A percentile compares a stretch with the other conserved stretches of the same genome.
Evolutionary conservation across 2,329 filamentous ascomycete species (phyloP).

Genomic region (Exophiala oligosperma): DNA sequence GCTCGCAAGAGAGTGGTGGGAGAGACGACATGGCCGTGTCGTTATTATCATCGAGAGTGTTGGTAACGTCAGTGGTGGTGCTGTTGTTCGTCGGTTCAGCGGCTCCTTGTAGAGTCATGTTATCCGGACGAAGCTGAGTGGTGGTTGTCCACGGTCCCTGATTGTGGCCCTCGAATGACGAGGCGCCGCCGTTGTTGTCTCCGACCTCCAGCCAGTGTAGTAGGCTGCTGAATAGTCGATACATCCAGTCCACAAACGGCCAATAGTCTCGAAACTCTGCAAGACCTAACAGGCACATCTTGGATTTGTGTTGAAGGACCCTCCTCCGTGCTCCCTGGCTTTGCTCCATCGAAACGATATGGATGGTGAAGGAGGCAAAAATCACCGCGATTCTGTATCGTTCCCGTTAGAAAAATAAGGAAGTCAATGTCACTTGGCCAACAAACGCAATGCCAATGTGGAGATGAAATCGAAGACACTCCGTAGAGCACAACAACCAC

Average conservation of each 20-base stretch:
- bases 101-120: constrained; percentile 1
- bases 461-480: too few species aligned
- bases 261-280: constrained; percentile 18
- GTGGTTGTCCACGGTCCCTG: constrained; percentile 4
- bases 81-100: constrained; percentile 9
- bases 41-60: background rate
- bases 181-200: background rate
- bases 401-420: background rate
- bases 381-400: constrained; percentile 12
- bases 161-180: constrained; percentile 6
- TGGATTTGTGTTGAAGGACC: constrained; percentile 18
- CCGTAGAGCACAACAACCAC: background rate
- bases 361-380: constrained; percentile 16
- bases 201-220: constrained; percentile 7
- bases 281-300: constrained; percentile 13
- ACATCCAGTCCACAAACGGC: constrained; percentile 20
- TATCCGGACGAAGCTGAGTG: constrained; percentile 11
- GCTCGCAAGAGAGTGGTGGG: constrained; percentile 6
- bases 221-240: constrained; percentile 12
- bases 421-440: constrained; percentile 2
- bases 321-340: constrained; percentile 12
- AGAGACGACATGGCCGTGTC: constrained; percentile 4
- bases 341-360: constrained; percentile 16
- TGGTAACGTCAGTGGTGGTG: background rate
- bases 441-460: too few species aligned